phyloP scores from a whole-genome alignment of 805 yeast species.

The Suhomyces faveliae region DNA sequence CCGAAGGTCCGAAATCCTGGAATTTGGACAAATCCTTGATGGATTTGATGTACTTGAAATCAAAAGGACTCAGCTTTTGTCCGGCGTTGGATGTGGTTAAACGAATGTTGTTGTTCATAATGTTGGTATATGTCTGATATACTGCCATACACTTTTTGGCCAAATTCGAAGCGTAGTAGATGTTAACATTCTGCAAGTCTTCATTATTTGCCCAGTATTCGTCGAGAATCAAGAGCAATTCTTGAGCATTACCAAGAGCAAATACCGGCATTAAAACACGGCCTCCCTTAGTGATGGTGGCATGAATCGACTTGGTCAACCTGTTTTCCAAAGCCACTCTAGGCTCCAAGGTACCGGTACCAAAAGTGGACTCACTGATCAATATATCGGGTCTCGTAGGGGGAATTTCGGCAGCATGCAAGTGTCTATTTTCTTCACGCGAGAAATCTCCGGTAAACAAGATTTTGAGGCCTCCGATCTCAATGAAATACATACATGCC shows the following conservation, averaged over 20 bases:
- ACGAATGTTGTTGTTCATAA: constrained; percentile 93
- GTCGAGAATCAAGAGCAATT: constrained; percentile 80
- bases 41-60: constrained; percentile 79
- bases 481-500: constrained; percentile 96
- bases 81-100: constrained; percentile 44
- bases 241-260: constrained; percentile 97
- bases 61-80: constrained; percentile 70
- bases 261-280: constrained; percentile 90
- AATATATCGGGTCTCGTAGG: constrained; percentile 81
- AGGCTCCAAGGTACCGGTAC: constrained; percentile 96
- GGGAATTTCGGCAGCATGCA: constrained; percentile 94
- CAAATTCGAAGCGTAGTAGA: constrained; percentile 87
- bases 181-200: constrained; percentile 77
- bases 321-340: constrained; percentile 80
- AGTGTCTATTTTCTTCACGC: constrained; percentile 91
- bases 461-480: constrained; percentile 86
- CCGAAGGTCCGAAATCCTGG: constrained; percentile 94
- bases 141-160: constrained; percentile 98
- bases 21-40: constrained; percentile 77
- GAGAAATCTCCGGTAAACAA: constrained; percentile 97
- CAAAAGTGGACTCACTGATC: constrained; percentile 94
- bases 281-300: constrained; percentile 85
- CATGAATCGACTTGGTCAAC: constrained; percentile 77
- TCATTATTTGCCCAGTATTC: constrained; percentile 90
- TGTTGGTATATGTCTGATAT: constrained; percentile 91